Base-by-base conservation (phyloP, 2,329 filamentous ascomycete species). In the Penicillium polonicum region DNA sequence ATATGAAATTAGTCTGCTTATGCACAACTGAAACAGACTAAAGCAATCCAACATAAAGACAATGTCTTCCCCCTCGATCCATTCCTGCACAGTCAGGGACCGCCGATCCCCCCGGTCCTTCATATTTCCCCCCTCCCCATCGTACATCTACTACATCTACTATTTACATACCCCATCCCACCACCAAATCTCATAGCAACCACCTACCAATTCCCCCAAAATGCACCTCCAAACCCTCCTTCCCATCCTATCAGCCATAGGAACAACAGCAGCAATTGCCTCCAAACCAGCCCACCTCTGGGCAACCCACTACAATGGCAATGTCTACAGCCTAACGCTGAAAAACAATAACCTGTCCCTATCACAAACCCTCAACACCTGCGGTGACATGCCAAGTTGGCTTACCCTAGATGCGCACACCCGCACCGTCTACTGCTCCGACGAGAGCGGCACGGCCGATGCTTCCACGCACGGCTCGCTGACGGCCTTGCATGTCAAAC, bases 371-470 rank as follows among this genome's bases (percentile, higher is more conserved):
- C 53, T 65, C n/a, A 59, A 71, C 21, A 68, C 71, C 15, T 75
- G 73, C 57, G 73, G 72, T 9, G 55, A 50, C 7, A 72, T 72
- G 64, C 73, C 74, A 4, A 75, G 72, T 60, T 76, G 74, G 72
- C 52, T 76, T 4, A 74, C 69, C 4, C 65, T 70, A 21, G 72
- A 75, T 52, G 10, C 64, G 2, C 46, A 52, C 1, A 55, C 64
- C 8, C 59, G 63, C 5, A 68, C 61, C 1, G 58, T 76, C 6
- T 76, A 73, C 63, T 76, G 74, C 62, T 65, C 70, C 4, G 71
- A 75, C 35, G 74, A 76, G 54, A 59, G 60, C 5, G 72, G 71
- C 2, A 60, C 58, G 1, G 43, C 62, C 2, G 64, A 65, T 27
- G 55, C 65, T 3, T 62, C 58, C 2, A 64, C 59, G 3, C 68